These are phyloP conservation scores for Calocybe cyanea DNA, from an alignment of 768 basidiomycete species.

Conservation along the genomic window DNA sequence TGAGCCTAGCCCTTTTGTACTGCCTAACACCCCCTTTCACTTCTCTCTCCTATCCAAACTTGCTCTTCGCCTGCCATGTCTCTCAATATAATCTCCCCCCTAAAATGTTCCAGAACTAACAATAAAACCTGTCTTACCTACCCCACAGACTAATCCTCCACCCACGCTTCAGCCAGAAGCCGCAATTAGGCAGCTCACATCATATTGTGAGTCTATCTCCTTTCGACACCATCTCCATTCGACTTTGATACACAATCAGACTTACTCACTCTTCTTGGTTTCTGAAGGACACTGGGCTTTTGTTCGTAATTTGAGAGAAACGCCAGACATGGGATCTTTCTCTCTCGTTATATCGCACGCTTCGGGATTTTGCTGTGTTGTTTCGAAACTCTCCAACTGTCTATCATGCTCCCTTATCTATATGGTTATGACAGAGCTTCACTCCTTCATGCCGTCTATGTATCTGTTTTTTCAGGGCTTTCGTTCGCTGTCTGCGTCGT, in stretches of 20 bases:
- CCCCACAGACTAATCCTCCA: conserved; percentile 45
- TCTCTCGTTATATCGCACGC: too few species aligned
- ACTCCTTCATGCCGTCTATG: not conserved
- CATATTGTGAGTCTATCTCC: conserved; percentile 42
- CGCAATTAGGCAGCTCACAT: conserved; percentile 73
- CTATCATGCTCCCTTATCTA: not conserved
- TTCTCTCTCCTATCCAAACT: too few species aligned
- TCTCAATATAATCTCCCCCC: too few species aligned
- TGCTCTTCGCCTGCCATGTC: too few species aligned
- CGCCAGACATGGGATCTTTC: too few species aligned
- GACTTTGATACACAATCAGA: too few species aligned
- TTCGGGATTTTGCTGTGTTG: too few species aligned
- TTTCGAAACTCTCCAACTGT: not conserved
- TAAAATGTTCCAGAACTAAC: too few species aligned
- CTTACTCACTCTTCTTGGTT: conserved; percentile 1
- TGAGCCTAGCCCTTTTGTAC: conserved; percentile 18
- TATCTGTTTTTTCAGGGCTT: not conserved
- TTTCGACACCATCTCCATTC: too few species aligned
- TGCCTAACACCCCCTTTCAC: too few species aligned
- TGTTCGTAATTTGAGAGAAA: conserved; percentile 22
- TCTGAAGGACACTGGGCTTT: conserved; percentile 31
- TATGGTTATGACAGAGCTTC: not conserved
- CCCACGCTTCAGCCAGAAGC: conserved; percentile 63
- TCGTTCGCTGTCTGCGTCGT: not conserved
- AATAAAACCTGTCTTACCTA: not conserved